Evolutionary conservation across 2,329 filamentous ascomycete genomes (phyloP), one percentile per base, ranked within the genome.

Genomic region (Talaromyces sp.): DNA sequence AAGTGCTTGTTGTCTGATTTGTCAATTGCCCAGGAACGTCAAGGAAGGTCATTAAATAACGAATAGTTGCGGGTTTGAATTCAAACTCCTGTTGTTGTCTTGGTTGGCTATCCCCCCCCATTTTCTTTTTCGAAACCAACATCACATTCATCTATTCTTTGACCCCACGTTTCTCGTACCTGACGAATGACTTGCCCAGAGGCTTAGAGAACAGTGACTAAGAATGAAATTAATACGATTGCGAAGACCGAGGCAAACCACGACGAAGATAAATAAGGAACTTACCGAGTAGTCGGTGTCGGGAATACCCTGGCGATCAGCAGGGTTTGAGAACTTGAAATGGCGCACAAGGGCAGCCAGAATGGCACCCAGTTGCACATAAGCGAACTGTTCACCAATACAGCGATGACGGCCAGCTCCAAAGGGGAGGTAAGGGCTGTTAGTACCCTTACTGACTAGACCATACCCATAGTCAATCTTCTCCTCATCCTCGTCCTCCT

Each of bases 341-440:
- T 85, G 71, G 45, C 91, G 83, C 36, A 96, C 88, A 60, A 92
- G 77, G 53, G 86, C 86, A 46, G 87, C 90, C 11, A 87, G 79
- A 61, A 97, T 95, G 40, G 90, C 91, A 70, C 92, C 88, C 57
- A 97, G 80, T 77, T 97, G 93, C 52, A 95, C 82, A 70, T 95
- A 96, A 63, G 93, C 93, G 72, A 97, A 97, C 68, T 96, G 91
- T 80, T 97, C 93, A 61, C 93, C 93, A 68, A 97, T 97, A 76
- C 93, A 97, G 61, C 93, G 83, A 76, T 97, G 93, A 62, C 93
- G 82, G 37, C 93, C 93, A 27, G 92, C 93, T 53, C 93, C 93
- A 69, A 97, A 97, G 2, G 93, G 93, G 43, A 97, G 84, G 72
- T 97, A 97, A 0, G 93, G 92, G 47, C 89, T 95, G 54, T 85